Evolutionary conservation across 805 yeast genomes (phyloP).

Genomic region (Candida koratica): DNA sequence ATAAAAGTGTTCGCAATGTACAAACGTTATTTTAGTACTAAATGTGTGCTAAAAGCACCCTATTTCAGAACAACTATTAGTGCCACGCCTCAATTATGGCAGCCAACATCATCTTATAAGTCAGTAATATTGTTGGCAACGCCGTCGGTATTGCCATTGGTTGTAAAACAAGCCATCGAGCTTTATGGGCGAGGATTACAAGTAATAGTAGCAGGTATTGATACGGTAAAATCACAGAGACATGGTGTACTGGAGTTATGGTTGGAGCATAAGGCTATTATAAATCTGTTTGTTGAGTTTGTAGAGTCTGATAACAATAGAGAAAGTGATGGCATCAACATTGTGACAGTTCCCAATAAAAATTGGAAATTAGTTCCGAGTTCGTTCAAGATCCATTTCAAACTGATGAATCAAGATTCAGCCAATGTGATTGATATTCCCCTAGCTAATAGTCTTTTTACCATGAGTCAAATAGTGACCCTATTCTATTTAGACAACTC

Average conservation of each 20-base stretch:
- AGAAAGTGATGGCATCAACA: constrained; percentile 34
- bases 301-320: constrained; percentile 21
- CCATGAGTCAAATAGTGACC: constrained; percentile 32
- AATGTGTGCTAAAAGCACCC: neutral
- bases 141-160: constrained; percentile 27
- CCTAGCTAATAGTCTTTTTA: constrained; percentile 40
- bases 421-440: constrained; percentile 18
- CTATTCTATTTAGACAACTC: constrained; percentile 29
- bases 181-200: constrained; percentile 28
- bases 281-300: constrained; percentile 17
- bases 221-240: constrained; percentile 29
- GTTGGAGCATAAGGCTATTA: constrained; percentile 20
- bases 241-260: constrained; percentile 40
- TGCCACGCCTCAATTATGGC: constrained; percentile 10
- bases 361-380: constrained; percentile 37
- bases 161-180: constrained; percentile 28
- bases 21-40: constrained; percentile 10
- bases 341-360: constrained; percentile 28
- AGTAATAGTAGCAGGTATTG: constrained; percentile 40
- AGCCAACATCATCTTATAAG: constrained; percentile 16
- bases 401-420: neutral
- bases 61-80: constrained; percentile 1
- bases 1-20: neutral
- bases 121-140: constrained; percentile 36
- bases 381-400: constrained; percentile 19